Conservation (phyloP, 805 yeast genomes). For the Blastobotrys robertii region DNA sequence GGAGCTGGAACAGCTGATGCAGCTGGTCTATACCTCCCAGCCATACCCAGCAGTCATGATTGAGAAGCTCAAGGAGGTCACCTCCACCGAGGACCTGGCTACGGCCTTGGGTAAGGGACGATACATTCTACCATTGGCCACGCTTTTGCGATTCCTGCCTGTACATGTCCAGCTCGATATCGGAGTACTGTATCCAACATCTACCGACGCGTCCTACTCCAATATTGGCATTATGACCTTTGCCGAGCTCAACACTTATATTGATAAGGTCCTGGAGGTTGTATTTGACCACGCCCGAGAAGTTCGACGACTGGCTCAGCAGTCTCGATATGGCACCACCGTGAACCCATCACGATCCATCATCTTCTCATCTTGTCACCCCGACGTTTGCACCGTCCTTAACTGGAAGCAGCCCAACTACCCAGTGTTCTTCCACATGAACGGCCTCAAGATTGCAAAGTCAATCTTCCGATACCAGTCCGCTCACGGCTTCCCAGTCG, state of each 20-base stretch:
- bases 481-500: conserved; percentile 23
- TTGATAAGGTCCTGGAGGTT: conserved; percentile 60
- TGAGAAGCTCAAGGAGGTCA: conserved; percentile 18
- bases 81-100: conserved; percentile 31
- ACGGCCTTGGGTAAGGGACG: conserved; percentile 34
- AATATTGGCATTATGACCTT: conserved; percentile 25
- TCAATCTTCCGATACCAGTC: conserved; percentile 14
- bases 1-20: conserved; percentile 16
- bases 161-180: conserved; percentile 56
- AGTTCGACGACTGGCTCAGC: conserved; percentile 17
- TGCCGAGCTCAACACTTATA: conserved; percentile 56
- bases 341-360: conserved; percentile 45
- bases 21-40: conserved; percentile 10
- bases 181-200: conserved; percentile 66
- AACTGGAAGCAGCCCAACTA: conserved; percentile 99
- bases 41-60: too few species aligned
- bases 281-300: conserved; percentile 68
- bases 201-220: conserved; percentile 24
- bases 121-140: conserved; percentile 48
- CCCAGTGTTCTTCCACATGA: conserved; percentile 82
- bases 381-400: conserved; percentile 82
- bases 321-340: conserved; percentile 6
- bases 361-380: conserved; percentile 77
- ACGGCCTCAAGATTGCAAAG: conserved; percentile 21
- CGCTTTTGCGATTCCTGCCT: conserved; percentile 47